Evolutionary conservation across 768 basidiomycete species (phyloP), one percentile per base, ranked within the genome.

Genomic region (Pleurotus platypus): DNA sequence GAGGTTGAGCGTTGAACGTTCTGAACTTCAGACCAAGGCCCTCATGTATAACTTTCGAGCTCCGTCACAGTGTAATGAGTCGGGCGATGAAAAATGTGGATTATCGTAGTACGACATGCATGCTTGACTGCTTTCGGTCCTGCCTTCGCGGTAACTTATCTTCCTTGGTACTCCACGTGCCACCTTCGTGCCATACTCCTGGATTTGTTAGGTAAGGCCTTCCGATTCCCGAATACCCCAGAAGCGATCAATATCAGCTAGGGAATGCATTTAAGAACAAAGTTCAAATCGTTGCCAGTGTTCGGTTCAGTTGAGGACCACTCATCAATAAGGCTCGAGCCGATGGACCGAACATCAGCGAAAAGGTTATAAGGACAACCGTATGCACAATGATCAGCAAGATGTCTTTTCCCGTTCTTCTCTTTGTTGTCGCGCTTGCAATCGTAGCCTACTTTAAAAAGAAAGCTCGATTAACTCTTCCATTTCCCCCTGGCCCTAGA

Each of bases 401-500:
- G 5, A 18, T 43, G 42, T 15, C 6, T 43, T 15, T 43, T 18
- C 42, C 18, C 15, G 11, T 18, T 12, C 42, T 43, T 43, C 18
- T 18, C 42, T 12, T 43, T 4, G 18, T 43, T 43, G 13, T 43
- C 42, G 5, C 42, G 27, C 27, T 27, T 8, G 27, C 27, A 8
- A 27, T 27, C 27, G 8, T 43, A 43, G 18, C 18, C 42, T 43
- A 18, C 27, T 43, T 43, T 6, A 15, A 12, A 6, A 15, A 18
- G 8, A 43, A 18, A 18, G 13, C 5, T 22, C n/a, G 12, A 22
- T 16, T 16, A n/a, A 5, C 16, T 18, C 27, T 53, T 13, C 64
- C 60, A 20, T 58, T 67, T 45, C 69, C 69, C 30, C 69, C 69
- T 37, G 69, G 69, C 15, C 69, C 69, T 5, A 64, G 56, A 43